Percentiles rank a stretch among this genome's conserved stretches.
Conservation (phyloP, 1,284 basidiomycete species). For the Chalciporus sp. region DNA sequence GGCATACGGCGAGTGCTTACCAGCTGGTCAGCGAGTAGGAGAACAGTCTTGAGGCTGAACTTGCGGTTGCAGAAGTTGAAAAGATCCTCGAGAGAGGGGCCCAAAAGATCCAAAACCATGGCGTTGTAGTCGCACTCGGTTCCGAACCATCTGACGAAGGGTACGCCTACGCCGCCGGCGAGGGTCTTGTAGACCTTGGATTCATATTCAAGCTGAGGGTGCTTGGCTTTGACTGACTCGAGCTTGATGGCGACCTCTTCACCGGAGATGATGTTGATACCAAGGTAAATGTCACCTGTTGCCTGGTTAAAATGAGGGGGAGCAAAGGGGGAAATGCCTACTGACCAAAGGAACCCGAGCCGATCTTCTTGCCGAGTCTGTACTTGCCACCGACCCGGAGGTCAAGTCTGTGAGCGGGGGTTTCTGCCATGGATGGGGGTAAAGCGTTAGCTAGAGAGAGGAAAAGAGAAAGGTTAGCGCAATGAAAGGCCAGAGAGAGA, state of each 20-base stretch:
- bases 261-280: conserved; percentile 99
- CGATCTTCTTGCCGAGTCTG: conserved; percentile 99
- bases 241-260: conserved; percentile 99
- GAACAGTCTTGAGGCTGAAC: conserved; percentile 96
- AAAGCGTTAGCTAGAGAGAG: conserved; percentile 14
- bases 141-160: conserved; percentile 98
- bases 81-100: conserved; percentile 96
- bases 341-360: conserved; percentile 96
- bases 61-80: conserved; percentile 99
- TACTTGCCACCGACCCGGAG: conserved; percentile 98
- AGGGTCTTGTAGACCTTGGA: conserved; percentile 97
- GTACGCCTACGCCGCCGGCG: conserved; percentile 97
- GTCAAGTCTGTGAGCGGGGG: conserved; percentile 78
- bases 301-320: neutral
- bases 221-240: conserved; percentile 99
- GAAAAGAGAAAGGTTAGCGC: conserved; percentile 13
- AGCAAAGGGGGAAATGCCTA: conserved; percentile 13
- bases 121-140: conserved; percentile 99
- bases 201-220: conserved; percentile 99
- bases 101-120: conserved; percentile 98
- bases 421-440: conserved; percentile 61
- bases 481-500: neutral
- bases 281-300: conserved; percentile 96
- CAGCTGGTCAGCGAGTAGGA: conserved; percentile 96
- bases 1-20: conserved; percentile 47